phyloP scores from a whole-genome alignment of 768 basidiomycete species.

The Lactarius quietus region DNA sequence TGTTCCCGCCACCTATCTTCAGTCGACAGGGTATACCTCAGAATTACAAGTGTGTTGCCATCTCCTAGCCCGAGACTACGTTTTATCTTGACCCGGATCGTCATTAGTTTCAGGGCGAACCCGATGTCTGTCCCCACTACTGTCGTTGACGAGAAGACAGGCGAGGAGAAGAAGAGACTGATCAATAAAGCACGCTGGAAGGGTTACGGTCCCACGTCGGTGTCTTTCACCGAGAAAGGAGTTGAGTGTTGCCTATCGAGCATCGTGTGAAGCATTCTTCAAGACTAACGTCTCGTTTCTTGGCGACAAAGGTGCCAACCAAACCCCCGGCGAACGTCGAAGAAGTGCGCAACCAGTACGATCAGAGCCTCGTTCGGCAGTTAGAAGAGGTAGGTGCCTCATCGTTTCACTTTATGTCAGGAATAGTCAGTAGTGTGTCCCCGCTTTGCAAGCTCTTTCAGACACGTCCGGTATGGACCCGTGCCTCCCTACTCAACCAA shows the following conservation, averaged over 20 bases:
- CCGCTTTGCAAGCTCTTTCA: constrained; percentile 52
- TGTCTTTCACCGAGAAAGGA: constrained; percentile 59
- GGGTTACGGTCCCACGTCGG: constrained; percentile 69
- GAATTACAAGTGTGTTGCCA: constrained; percentile 62
- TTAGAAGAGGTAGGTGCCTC: constrained; percentile 46
- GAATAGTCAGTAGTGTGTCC: not conserved
- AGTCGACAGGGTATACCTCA: constrained; percentile 76
- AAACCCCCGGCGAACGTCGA: constrained; percentile 61
- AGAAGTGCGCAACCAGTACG: constrained; percentile 52
- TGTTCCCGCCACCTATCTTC: constrained; percentile 89
- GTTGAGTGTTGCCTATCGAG: constrained; percentile 34
- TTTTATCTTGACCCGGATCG: not conserved
- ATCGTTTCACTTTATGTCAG: not conserved
- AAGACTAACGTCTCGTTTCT: constrained; percentile 35
- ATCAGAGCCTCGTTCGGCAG: constrained; percentile 50
- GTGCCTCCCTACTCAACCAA: constrained; percentile 82
- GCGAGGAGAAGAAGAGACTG: constrained; percentile 76
- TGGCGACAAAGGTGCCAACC: constrained; percentile 39
- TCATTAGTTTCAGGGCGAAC: constrained; percentile 69
- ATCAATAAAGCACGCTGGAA: constrained; percentile 88
- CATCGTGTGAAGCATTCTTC: constrained; percentile 9
- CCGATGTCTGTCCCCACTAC: constrained; percentile 68
- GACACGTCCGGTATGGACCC: constrained; percentile 84
- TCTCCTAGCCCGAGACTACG: not conserved
- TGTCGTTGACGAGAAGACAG: constrained; percentile 66